Base-by-base conservation (phyloP, 805 yeast genomes). In the Monosporozyma servazzii region DNA sequence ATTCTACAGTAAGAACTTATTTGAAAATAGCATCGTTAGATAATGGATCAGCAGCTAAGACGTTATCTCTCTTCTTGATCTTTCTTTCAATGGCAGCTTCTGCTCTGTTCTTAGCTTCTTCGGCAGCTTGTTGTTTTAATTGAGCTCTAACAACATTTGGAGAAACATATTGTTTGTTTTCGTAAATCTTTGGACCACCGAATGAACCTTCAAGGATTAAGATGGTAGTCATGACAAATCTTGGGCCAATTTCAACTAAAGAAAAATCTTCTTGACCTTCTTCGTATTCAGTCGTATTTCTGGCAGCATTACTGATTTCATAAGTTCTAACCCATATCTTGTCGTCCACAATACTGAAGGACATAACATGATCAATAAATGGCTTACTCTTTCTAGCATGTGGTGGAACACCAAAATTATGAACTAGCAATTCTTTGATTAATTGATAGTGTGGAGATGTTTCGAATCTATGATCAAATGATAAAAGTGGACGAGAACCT, bases 171-270 rank as follows among this genome's bases (percentile, higher is more conserved):
- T 91, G 93, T 75, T 88, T 90, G 75, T 93, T 93, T 65, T 93
- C 98, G 71, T 88, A 93, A 58, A 93, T 89, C 77, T 90, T 88
- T 57, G 98, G 96, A 20, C 99, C 99, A 51, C 96, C 91, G 62
- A 93, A 93, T 1, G 97, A 88, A 47, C 99, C 99, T 73, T 93
- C 98, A 56, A 91, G 76, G 49, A 93, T 81, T 53, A 95, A 83
- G 59, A 93, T 90, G 56, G 85, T 82, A 2, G 98, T 91, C 74
- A 93, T 76, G 33, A 93, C 98, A 58, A 89, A 84, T 69, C 99
- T 80, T 49, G 99, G 99, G 3, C 99, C 99, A 59, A 93, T 88
- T 74, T 93, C 99, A 53, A 93, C 86, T 60, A 93, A 75, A 17
- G 88, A 81, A 55, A 87, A 69, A 55, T 88, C 88, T 40, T 81